phyloP scores from a whole-genome alignment of 352 stramenopile genomes.

The Pythium angustatum region DNA sequence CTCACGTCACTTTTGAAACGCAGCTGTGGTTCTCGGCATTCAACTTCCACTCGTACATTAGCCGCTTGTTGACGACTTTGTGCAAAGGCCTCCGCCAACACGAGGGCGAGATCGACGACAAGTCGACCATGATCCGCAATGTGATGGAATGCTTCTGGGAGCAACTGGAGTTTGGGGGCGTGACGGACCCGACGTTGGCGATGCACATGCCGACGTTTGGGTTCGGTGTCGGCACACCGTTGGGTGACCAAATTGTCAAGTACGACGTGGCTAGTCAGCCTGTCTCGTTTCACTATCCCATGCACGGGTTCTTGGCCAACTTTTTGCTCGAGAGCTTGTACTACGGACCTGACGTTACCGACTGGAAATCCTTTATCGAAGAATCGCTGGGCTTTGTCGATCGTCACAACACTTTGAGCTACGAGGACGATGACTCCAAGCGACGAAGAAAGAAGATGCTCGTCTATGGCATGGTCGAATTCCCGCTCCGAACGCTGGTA shows the following conservation, averaged over 20 bases:
- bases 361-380: slow-evolving; percentile 56
- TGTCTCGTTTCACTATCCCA: slow-evolving; percentile 90
- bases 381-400: slow-evolving; percentile 41
- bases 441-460: slow-evolving; percentile 59
- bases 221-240: slow-evolving; percentile 48
- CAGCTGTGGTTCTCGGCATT: slow-evolving; percentile 94
- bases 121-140: slow-evolving; percentile 67
- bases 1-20: slow-evolving; percentile 95
- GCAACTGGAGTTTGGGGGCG: slow-evolving; percentile 52
- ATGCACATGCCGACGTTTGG: slow-evolving; percentile 65
- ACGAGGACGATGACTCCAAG: slow-evolving; percentile 35
- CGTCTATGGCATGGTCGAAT: slow-evolving; percentile 78
- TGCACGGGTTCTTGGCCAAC: slow-evolving; percentile 82
- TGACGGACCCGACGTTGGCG: slow-evolving; percentile 45
- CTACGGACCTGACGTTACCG: slow-evolving; percentile 44
- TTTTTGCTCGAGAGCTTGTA: slow-evolving; percentile 83
- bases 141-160: slow-evolving; percentile 76
- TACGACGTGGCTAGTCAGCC: slow-evolving; percentile 70
- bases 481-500: slow-evolving; percentile 71
- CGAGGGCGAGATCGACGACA: slow-evolving; percentile 39
- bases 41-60: slow-evolving; percentile 81
- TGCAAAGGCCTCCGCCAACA: slow-evolving; percentile 66
- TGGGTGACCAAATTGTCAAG: slow-evolving; percentile 61
- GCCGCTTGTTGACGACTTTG: slow-evolving; percentile 59
- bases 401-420: not conserved